A percentile compares a stretch with the other conserved stretches of the same genome.
phyloP scores from a whole-genome alignment of 2,329 filamentous ascomycete genomes.

The Hymenoscyphus linearis region DNA sequence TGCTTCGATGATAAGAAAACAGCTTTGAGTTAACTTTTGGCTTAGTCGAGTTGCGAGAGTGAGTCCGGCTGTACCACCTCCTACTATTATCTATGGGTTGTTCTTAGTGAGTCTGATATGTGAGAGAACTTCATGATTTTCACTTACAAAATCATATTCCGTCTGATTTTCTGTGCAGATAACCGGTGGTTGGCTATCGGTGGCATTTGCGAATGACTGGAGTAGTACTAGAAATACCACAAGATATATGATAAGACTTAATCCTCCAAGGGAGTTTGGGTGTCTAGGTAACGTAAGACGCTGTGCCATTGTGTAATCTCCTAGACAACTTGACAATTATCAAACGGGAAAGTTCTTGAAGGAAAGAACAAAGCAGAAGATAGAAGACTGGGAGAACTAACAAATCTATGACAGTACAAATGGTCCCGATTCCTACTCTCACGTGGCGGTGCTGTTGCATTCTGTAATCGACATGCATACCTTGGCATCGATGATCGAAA shows the following conservation, averaged over 20 bases:
- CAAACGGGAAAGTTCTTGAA: background rate
- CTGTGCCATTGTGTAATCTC: background rate
- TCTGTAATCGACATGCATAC: background rate
- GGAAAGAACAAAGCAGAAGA: background rate
- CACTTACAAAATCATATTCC: background rate
- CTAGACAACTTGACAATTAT: background rate
- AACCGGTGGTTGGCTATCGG: background rate
- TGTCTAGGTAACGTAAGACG: background rate
- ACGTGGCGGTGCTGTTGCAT: background rate
- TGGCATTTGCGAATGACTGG: background rate
- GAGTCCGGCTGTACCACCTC: slow-evolving; percentile 42
- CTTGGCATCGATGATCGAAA: background rate
- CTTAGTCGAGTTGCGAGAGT: slow-evolving; percentile 38
- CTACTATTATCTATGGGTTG: slow-evolving; percentile 33
- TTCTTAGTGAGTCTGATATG: background rate
- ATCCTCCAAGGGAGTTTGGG: background rate
- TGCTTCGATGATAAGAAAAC: slow-evolving; percentile 32
- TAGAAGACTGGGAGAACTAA: background rate
- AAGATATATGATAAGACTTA: background rate
- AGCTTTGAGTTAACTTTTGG: slow-evolving; percentile 32
- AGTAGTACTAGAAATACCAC: background rate
- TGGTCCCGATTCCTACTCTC: background rate
- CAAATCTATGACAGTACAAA: background rate
- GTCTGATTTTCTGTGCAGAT: background rate
- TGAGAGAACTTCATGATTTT: background rate